Conservation (phyloP, 2,329 filamentous ascomycete genomes). For the Whalleya microplaca region DNA sequence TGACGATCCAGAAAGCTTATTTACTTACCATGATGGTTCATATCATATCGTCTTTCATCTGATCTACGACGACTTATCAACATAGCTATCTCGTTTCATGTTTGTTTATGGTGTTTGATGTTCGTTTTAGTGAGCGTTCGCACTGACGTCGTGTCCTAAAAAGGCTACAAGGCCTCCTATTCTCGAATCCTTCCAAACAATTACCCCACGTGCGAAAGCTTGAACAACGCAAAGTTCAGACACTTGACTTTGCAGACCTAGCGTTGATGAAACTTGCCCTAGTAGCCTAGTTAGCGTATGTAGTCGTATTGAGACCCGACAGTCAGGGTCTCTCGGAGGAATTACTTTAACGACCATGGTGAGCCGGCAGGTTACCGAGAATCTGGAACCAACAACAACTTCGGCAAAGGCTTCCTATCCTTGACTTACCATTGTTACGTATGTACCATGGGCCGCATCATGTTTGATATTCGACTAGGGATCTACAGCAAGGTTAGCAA, state of each 20-base stretch:
- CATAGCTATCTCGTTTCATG: constrained; percentile 29
- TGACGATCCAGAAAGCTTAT: neutral
- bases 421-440: neutral
- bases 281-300: neutral
- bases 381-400: neutral
- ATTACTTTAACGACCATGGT: neutral
- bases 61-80: neutral
- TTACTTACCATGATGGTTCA: neutral
- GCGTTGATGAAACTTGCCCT: constrained; percentile 14
- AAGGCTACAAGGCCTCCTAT: neutral
- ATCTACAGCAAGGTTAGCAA: no score
- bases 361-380: neutral
- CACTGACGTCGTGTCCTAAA: constrained; percentile 6
- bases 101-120: constrained; percentile 24
- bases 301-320: neutral
- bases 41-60: constrained; percentile 11
- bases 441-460: neutral
- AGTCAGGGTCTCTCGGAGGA: neutral
- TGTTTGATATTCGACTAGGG: neutral
- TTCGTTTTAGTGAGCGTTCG: constrained; percentile 19
- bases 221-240: neutral
- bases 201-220: constrained; percentile 1
- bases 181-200: constrained; percentile 11
- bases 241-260: neutral
- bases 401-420: neutral